Percentiles rank a stretch among this genome's conserved stretches.
Evolutionary conservation across 2,329 filamentous ascomycete species (phyloP).

Genomic region (Aureobasidium sp.): DNA sequence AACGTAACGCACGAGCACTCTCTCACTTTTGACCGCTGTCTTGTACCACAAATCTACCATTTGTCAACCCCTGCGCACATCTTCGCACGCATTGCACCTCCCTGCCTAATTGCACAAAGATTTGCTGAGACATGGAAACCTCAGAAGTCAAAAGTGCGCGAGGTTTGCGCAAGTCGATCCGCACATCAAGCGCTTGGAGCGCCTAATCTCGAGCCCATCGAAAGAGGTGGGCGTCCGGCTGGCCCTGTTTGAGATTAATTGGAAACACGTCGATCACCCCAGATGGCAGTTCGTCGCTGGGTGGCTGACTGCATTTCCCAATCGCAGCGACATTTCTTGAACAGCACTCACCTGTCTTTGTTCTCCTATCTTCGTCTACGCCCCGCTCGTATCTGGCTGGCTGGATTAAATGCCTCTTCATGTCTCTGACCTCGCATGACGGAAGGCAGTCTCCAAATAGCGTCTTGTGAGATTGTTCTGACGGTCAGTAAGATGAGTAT

Average conservation of each 20-base stretch:
- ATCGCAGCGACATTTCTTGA: not conserved
- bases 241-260: constrained; percentile 8
- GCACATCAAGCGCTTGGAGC: constrained; percentile 7
- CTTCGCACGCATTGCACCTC: not conserved
- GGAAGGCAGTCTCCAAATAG: not conserved
- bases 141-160: constrained; percentile 3
- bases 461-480: not conserved
- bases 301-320: not conserved
- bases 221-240: not conserved
- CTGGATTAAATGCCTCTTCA: not conserved
- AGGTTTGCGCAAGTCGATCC: constrained; percentile 12
- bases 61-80: not conserved
- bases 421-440: not conserved
- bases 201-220: constrained; percentile 1
- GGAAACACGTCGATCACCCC: constrained; percentile 7
- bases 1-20: not conserved
- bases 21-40: not conserved
- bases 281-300: not conserved
- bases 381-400: not conserved
- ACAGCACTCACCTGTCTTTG: not conserved
- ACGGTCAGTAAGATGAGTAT: not conserved
- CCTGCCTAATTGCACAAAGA: not conserved
- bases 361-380: not conserved
- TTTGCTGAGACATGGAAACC: not conserved
- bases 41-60: not conserved